phyloP scores from a whole-genome alignment of 768 basidiomycete genomes.

The Pleurotus ostreatus region DNA sequence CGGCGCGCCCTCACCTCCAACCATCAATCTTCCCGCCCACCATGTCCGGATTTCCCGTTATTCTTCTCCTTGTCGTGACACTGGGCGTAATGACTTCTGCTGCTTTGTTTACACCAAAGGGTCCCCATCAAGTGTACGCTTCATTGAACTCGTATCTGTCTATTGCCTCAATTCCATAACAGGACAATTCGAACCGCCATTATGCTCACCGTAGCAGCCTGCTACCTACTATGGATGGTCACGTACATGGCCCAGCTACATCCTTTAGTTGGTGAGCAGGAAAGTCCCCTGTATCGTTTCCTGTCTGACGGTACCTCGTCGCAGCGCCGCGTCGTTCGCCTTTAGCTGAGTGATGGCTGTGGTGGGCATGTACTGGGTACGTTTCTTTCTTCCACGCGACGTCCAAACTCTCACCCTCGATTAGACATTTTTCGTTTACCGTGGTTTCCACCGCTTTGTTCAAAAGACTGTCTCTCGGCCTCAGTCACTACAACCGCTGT shows the following conservation, averaged over 20 bases:
- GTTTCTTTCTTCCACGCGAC: too few species aligned
- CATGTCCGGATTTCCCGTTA: slow-evolving; percentile 57
- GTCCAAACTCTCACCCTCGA: too few species aligned
- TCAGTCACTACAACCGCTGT: background rate
- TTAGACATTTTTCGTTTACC: too few species aligned
- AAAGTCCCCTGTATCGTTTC: background rate
- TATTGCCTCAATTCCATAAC: background rate
- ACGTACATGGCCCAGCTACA: slow-evolving; percentile 96
- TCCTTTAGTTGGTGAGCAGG: slow-evolving; percentile 73
- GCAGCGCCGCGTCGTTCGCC: slow-evolving; percentile 8
- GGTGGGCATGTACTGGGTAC: too few species aligned
- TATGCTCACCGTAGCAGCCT: slow-evolving; percentile 73
- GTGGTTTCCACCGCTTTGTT: too few species aligned
- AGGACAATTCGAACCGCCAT: slow-evolving; percentile 83
- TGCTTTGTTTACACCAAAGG: slow-evolving; percentile 77
- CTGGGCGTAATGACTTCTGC: slow-evolving; percentile 58
- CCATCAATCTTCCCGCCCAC: background rate
- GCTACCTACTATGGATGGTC: slow-evolving; percentile 96
- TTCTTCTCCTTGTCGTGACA: slow-evolving; percentile 63
- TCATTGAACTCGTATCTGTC: background rate
- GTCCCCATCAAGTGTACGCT: slow-evolving; percentile 79
- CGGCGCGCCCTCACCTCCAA: too few species aligned
- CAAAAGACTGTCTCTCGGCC: too few species aligned
- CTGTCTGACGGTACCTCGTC: background rate
- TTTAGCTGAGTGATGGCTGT: background rate